These are phyloP conservation scores for Macrocybe gigantea DNA, from an alignment of 768 basidiomycete species.

Conservation along the genomic window DNA sequence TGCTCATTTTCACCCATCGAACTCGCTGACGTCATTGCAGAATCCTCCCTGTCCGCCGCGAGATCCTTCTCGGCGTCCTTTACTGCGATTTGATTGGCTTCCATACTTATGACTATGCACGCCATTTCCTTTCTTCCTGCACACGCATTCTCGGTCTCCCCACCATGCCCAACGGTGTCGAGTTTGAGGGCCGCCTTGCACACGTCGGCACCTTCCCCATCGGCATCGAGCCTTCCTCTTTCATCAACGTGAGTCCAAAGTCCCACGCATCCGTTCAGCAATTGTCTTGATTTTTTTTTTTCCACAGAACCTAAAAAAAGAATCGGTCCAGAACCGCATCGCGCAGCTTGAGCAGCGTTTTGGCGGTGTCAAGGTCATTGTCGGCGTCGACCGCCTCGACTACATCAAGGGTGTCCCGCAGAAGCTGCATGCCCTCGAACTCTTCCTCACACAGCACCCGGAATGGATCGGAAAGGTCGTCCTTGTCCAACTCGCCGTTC, in stretches of 20 bases:
- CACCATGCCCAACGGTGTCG: conserved; percentile 97
- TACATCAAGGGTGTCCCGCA: conserved; percentile 99
- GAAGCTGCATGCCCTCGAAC: conserved; percentile 93
- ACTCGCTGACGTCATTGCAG: conserved; percentile 33
- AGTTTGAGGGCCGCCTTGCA: conserved; percentile 90
- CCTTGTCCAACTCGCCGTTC: conserved; percentile 93
- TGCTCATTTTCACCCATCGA: background rate
- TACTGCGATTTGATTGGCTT: conserved; percentile 98
- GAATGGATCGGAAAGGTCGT: conserved; percentile 99
- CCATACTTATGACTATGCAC: conserved; percentile 99
- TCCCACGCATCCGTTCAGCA: background rate
- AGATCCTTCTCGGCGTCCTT: conserved; percentile 93
- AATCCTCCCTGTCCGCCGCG: conserved; percentile 93
- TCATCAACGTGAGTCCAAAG: conserved; percentile 55
- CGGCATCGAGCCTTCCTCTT: conserved; percentile 92
- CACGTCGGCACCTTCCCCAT: conserved; percentile 99
- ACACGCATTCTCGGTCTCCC: conserved; percentile 92
- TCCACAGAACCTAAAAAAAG: conserved; percentile 69
- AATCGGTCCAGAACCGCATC: conserved; percentile 77
- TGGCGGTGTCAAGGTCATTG: conserved; percentile 92
- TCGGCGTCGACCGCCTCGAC: conserved; percentile 96
- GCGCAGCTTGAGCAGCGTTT: conserved; percentile 83
- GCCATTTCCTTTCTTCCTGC: conserved; percentile 97
- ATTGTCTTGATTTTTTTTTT: conserved; percentile 4
- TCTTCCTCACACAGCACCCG: conserved; percentile 95